Base-by-base conservation (phyloP, 352 stramenopile genomes). In the Pythium biforme region DNA sequence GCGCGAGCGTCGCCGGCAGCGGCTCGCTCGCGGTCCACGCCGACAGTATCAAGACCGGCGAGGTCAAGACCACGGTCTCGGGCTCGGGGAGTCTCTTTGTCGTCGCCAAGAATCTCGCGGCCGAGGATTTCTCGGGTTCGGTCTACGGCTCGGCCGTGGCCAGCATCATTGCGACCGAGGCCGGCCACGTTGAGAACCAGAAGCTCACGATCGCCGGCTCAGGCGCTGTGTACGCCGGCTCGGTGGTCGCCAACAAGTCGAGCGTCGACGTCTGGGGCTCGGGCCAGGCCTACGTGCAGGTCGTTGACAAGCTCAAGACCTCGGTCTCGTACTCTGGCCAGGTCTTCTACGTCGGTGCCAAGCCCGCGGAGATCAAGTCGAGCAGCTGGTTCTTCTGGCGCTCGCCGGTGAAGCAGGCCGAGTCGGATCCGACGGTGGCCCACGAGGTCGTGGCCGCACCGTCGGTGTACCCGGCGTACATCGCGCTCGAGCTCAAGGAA, bases 301-400 rank as follows among this genome's bases (percentile, higher is more conserved):
- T 74, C 26, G 75, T 59, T 1, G 64, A 79, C 62, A 78, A 76
- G 57, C 64, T 87, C 41, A 77, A 74, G 39, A 70, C 78, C 19
- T 77, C 72, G 14, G 75, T 74, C 26, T 82, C 74, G 17, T 78
- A 83, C 27, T 83, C 74, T 62, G 78, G 76, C 25, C 67, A 76
- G 54, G 74, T 88, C 23, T 76, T 71, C 59, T 88, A 84, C 63
- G 65, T 81, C 17, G 78, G 78, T 27, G 67, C 41, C 12, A 59
- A 73, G 33, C 76, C 78, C 1, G 62, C 59, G 9, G 53, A 70
- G 2, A 49, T 88, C 37, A 80, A 83, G 62, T 77, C 76, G 50
- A 78, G 76, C 41, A 70, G 73, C 51, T 88, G 74, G 76, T 83
- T 59, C 41, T 85, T 83, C 61, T 87, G 75, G 75, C 72, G 76